Conservation (phyloP, 1,284 basidiomycete species). For the Ganoderma multipileum region DNA sequence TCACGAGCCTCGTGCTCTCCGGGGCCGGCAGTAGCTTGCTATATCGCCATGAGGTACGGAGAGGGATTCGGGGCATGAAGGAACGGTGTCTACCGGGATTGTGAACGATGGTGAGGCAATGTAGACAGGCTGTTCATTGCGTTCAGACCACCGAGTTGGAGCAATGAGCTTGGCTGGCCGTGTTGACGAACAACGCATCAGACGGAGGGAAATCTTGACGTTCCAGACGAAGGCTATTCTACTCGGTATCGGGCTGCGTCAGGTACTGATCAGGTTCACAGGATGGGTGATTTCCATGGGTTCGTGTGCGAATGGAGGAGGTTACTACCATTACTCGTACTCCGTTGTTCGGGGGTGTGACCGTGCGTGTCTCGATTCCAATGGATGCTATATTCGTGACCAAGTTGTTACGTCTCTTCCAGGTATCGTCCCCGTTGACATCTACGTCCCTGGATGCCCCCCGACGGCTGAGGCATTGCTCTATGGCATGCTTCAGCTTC, state of each 20-base stretch:
- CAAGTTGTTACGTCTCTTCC: slow-evolving; percentile 10
- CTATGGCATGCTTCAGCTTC: slow-evolving; percentile 95
- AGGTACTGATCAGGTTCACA: slow-evolving; percentile 36
- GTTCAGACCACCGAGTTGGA: not conserved
- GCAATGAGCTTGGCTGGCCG: not conserved
- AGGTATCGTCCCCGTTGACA: slow-evolving; percentile 98
- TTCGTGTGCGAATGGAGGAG: slow-evolving; percentile 98
- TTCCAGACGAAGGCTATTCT: not conserved
- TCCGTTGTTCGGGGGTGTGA: slow-evolving; percentile 99
- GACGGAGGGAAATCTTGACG: not conserved
- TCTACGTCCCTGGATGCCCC: slow-evolving; percentile 96
- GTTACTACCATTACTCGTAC: slow-evolving; percentile 99
- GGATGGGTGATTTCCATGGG: slow-evolving; percentile 99
- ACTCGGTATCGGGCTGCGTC: not conserved
- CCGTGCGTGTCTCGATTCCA: slow-evolving; percentile 57
- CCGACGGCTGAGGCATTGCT: slow-evolving; percentile 94
- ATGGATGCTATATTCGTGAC: slow-evolving; percentile 10
- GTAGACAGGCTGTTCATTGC: not conserved
- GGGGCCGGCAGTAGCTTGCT: not conserved
- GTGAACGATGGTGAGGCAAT: not conserved
- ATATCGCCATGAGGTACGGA: not conserved
- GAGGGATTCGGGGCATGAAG: not conserved
- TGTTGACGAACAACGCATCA: not conserved
- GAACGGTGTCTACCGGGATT: too few relatives aligned
- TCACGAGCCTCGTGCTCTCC: not conserved